phyloP scores from a whole-genome alignment of 108 stramenopile genomes.

The Cyclostephanos tholiformis region DNA sequence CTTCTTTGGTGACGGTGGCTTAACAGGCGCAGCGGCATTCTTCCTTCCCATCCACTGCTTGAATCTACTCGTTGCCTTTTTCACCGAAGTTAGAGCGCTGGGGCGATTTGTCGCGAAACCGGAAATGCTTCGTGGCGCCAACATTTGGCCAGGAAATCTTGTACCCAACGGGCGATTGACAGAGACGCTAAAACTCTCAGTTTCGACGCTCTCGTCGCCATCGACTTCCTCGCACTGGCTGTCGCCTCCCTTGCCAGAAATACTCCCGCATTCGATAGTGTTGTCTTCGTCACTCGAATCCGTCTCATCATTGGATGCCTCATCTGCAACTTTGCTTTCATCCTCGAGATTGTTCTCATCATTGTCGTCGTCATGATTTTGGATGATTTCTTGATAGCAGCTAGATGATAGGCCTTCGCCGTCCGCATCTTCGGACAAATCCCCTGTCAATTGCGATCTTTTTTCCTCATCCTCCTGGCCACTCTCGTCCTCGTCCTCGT shows the following conservation, averaged over 20 bases:
- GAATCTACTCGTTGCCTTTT: constrained; percentile 5
- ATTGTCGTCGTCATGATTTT: neutral
- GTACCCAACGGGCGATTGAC: neutral
- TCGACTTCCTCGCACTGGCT: neutral
- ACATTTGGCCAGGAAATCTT: neutral
- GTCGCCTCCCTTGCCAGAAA: neutral
- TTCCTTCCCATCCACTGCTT: constrained; percentile 5
- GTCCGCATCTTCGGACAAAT: too few species aligned
- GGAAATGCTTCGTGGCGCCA: neutral
- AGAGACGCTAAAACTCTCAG: neutral
- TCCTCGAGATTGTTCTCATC: neutral
- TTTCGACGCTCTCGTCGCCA: neutral
- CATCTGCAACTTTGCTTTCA: neutral
- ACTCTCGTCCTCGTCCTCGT: neutral
- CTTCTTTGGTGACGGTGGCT: neutral
- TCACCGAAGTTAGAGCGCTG: neutral
- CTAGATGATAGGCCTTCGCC: neutral
- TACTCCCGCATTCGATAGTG: neutral
- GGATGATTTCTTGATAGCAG: neutral
- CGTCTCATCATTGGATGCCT: neutral
- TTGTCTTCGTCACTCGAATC: neutral
- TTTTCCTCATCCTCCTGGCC: neutral
- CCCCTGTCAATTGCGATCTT: too few species aligned
- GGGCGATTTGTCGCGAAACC: neutral
- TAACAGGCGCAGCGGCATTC: neutral